A percentile compares a stretch with the other conserved stretches of the same genome.
These are phyloP conservation scores for Sporothrix pseudoabietina DNA, from an alignment of 2,329 filamentous ascomycete species.

Conservation along the genomic window DNA sequence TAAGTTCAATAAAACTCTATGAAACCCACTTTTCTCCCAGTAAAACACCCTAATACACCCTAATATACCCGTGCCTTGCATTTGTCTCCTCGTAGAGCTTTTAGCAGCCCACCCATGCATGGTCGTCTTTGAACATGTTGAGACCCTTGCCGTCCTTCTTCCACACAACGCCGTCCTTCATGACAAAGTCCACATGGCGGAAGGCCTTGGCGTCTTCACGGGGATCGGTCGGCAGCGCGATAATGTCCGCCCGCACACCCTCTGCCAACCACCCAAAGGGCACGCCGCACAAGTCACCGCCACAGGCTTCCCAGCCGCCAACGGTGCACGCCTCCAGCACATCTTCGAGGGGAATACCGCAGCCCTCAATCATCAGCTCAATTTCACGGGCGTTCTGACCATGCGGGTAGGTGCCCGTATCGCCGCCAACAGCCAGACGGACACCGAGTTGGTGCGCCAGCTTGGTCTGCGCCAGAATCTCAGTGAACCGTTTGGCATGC, in stretches of 20 bases:
- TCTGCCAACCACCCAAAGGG: constrained; percentile 56
- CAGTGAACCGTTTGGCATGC: constrained; percentile 38
- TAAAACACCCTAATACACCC: too few species aligned
- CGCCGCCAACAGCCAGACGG: constrained; percentile 55
- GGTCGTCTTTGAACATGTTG: constrained; percentile 26
- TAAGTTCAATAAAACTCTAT: not conserved
- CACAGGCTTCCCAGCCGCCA: constrained; percentile 59
- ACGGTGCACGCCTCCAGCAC: constrained; percentile 54
- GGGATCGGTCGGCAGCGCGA: constrained; percentile 51
- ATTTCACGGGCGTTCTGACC: constrained; percentile 54
- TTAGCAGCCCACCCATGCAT: not conserved
- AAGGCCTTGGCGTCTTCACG: not conserved
- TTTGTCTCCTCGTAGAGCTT: not conserved
- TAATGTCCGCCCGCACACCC: constrained; percentile 53
- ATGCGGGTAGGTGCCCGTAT: constrained; percentile 48
- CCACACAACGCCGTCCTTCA: constrained; percentile 59
- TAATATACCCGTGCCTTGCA: too few species aligned
- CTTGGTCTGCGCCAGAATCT: constrained; percentile 46
- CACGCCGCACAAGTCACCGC: constrained; percentile 53
- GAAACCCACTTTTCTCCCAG: too few species aligned
- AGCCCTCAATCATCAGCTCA: constrained; percentile 54
- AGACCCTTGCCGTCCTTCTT: constrained; percentile 43
- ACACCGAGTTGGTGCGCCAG: constrained; percentile 51
- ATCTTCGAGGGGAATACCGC: constrained; percentile 54
- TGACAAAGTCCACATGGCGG: constrained; percentile 54